Percentiles rank a stretch among this genome's conserved stretches.
phyloP scores from a whole-genome alignment of 1,139 yeast species.

The Keqinozyma sinolaborantium region DNA sequence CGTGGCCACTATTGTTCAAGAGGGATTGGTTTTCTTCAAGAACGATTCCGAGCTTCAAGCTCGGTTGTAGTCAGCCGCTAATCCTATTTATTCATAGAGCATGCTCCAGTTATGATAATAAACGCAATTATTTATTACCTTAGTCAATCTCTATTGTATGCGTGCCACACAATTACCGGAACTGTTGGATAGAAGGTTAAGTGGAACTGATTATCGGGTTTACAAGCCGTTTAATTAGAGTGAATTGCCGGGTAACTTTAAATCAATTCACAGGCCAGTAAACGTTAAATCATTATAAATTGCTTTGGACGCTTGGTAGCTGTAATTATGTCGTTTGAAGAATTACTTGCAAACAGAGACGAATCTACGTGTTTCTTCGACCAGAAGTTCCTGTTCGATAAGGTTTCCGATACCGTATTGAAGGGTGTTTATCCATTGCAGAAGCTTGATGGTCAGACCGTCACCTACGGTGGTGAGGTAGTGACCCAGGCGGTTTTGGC shows the following conservation, averaged over 20 bases:
- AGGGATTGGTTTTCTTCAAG: slow-evolving; percentile 36
- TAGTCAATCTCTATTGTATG: slow-evolving; percentile 1
- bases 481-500: slow-evolving; percentile 32
- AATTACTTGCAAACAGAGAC: slow-evolving; percentile 14
- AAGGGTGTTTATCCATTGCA: slow-evolving; percentile 37
- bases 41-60: slow-evolving; percentile 25
- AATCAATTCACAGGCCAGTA: background rate
- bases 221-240: background rate
- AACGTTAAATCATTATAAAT: too few species aligned
- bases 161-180: background rate
- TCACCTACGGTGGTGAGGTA: slow-evolving; percentile 42
- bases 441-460: slow-evolving; percentile 28
- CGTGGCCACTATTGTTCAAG: slow-evolving; percentile 41
- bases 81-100: slow-evolving; percentile 4
- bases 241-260: background rate
- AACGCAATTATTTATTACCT: background rate
- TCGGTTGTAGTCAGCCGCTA: slow-evolving; percentile 30
- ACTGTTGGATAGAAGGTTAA: background rate
- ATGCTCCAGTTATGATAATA: background rate
- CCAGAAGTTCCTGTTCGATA: slow-evolving; percentile 17
- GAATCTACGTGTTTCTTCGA: slow-evolving; percentile 19
- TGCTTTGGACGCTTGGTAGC: background rate
- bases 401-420: slow-evolving; percentile 9
- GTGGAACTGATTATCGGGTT: background rate
- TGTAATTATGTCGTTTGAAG: slow-evolving; percentile 7